Conservation (phyloP, 129 eudicot genomes). For the Tanacetum coccineum region DNA sequence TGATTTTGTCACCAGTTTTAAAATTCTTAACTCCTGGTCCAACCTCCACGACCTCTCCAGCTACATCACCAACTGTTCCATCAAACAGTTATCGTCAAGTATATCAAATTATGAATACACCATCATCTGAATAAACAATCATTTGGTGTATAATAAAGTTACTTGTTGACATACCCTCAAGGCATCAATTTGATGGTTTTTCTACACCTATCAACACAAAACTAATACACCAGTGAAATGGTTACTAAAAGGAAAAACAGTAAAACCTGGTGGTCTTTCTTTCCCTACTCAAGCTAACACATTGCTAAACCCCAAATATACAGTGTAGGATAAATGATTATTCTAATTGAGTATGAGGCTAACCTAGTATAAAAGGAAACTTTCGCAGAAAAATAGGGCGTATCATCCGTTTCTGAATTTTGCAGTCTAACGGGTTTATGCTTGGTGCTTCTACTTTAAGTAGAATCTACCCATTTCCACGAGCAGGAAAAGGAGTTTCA, state of each 20-base stretch:
- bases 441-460: constrained; percentile 63
- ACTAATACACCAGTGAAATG: no score
- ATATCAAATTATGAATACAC: background rate
- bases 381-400: constrained; percentile 56
- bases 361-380: constrained; percentile 54
- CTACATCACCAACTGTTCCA: constrained; percentile 42
- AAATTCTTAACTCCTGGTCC: constrained; percentile 39
- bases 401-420: background rate
- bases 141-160: no score
- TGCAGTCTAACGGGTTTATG: constrained; percentile 61
- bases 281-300: no score
- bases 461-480: constrained; percentile 47
- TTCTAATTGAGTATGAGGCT: constrained; percentile 9
- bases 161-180: no score
- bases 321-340: background rate
- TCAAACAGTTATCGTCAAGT: background rate
- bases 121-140: no score
- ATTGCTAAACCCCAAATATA: no score
- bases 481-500: constrained; percentile 57
- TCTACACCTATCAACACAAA: no score
- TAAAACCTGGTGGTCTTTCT: no score
- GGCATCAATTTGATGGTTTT: no score
- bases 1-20: constrained; percentile 47
- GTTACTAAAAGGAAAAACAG: no score
- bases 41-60: constrained; percentile 42